phyloP scores from a whole-genome alignment of 2,329 filamentous ascomycete species.

The Botrytis hyacinthi region DNA sequence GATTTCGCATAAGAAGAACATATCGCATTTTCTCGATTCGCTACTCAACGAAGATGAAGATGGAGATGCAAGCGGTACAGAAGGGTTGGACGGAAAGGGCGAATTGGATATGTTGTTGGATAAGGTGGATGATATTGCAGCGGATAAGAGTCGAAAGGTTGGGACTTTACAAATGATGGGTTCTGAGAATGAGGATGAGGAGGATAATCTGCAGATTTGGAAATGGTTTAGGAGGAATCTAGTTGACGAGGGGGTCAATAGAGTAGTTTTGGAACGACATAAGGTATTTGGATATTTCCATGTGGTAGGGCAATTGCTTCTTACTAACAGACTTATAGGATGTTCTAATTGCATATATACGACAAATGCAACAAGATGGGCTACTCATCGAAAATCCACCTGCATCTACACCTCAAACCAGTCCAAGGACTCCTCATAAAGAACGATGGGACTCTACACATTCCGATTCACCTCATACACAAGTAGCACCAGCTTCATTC shows the following conservation, averaged over 20 bases:
- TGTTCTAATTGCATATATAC: slow-evolving; percentile 59
- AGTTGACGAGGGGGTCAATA: slow-evolving; percentile 56
- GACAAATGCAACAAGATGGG: slow-evolving; percentile 55
- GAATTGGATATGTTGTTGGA: slow-evolving; percentile 55
- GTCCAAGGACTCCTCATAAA: slow-evolving; percentile 30
- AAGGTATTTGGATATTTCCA: slow-evolving; percentile 46
- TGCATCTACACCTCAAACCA: slow-evolving; percentile 36
- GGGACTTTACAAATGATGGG: slow-evolving; percentile 38
- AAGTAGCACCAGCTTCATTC: slow-evolving; percentile 30
- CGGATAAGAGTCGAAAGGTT: slow-evolving; percentile 47
- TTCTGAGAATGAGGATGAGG: slow-evolving; percentile 44
- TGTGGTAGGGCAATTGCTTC: neutral
- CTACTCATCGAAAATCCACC: slow-evolving; percentile 49
- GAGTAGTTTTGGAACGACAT: slow-evolving; percentile 53
- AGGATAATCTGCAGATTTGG: slow-evolving; percentile 55
- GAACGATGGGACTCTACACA: slow-evolving; percentile 32
- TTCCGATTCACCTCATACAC: slow-evolving; percentile 11
- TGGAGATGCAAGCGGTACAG: slow-evolving; percentile 29
- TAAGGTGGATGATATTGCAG: slow-evolving; percentile 58
- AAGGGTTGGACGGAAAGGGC: slow-evolving; percentile 23
- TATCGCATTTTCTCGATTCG: slow-evolving; percentile 57
- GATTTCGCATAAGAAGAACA: slow-evolving; percentile 50
- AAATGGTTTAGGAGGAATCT: slow-evolving; percentile 58
- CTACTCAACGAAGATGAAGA: slow-evolving; percentile 49
- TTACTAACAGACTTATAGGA: slow-evolving; percentile 45